Conservation (phyloP, 345 rosid genomes). For the Lagerstroemia speciosa region DNA sequence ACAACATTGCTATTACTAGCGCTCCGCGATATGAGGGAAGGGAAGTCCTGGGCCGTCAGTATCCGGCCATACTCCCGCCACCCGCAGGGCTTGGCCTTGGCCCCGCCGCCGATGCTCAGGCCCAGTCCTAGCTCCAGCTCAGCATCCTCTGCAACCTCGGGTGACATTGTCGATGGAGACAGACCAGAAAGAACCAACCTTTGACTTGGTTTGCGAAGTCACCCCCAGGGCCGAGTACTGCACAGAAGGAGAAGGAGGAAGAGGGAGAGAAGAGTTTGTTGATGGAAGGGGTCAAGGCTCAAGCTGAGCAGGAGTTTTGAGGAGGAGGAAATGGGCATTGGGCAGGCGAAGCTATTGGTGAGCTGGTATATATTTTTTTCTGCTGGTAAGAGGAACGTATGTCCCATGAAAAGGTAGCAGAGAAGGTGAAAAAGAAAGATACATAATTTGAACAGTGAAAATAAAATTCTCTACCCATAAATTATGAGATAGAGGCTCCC, state of each 20-base stretch:
- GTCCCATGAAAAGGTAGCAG: too few species aligned
- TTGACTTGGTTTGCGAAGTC: not conserved
- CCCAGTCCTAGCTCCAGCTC: slow-evolving; percentile 7
- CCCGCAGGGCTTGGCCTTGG: not conserved
- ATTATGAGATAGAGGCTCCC: too few species aligned
- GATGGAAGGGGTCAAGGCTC: too few species aligned
- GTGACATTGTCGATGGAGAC: not conserved
- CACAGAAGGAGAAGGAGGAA: not conserved
- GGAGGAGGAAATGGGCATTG: not conserved
- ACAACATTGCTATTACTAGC: not conserved
- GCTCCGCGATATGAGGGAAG: not conserved
- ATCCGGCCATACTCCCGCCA: not conserved
- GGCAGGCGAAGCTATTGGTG: too few species aligned
- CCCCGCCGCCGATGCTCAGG: not conserved
- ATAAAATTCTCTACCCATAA: too few species aligned
- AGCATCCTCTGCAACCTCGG: not conserved
- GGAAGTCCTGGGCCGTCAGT: slow-evolving; percentile 8
- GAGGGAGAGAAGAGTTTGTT: too few species aligned
- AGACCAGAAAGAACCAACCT: not conserved
- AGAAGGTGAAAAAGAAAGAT: too few species aligned
- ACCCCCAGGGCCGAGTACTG: not conserved
- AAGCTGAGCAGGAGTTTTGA: not conserved
- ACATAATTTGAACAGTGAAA: too few species aligned
- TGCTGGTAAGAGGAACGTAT: too few species aligned
- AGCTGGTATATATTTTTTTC: too few species aligned